Evolutionary conservation across 2,329 filamentous ascomycete genomes (phyloP), one percentile per base, ranked within the genome.

Genomic region (Rugonectria rugulosa): DNA sequence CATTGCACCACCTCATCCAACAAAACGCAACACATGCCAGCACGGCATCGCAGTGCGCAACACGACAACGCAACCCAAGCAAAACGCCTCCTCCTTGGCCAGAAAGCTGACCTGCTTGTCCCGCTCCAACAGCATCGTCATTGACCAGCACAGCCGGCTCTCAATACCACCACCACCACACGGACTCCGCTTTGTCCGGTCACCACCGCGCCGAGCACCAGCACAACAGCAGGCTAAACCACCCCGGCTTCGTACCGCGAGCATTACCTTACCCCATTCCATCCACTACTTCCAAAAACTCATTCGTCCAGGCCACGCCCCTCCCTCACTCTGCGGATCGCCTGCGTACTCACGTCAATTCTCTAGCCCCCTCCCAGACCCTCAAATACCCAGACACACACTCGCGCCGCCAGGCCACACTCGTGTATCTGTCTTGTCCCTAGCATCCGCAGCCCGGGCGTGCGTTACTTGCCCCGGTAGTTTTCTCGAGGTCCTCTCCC

Each of bases 371-470:
- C 51, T 53, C 53, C 48, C 53, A 57, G 57, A 47, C 57, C 44
- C 52, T 68, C 56, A 56, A 61, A 60, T 64, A 68, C 62, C 56
- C 56, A 58, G 61, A 66, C 58, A 66, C 60, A 60, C 53, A 60
- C 63, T 59, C 53, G 42, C 49, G 57, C 56, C 44, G 46, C 53
- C 56, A 51, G 56, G 41, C 53, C 56, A 46, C 49, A 42, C 48
- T 59, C 58, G 59, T 68, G 62, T 68, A 65, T 63, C 64, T 66
- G 53, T 59, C 59, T 64, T 46, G 58, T 62, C 56, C 59, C 56
- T 59, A 68, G 56, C 60, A 66, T 59, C 53, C 58, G 41, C 55
- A 58, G 44, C 56, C 51, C 55, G 60, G 57, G 54, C 56, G 56
- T 60, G 53, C 60, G 48, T 61, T 53, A 65, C 48, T 55, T 65